phyloP scores from a whole-genome alignment of 1,284 basidiomycete genomes.

The Apiotrichum porosum region DNA sequence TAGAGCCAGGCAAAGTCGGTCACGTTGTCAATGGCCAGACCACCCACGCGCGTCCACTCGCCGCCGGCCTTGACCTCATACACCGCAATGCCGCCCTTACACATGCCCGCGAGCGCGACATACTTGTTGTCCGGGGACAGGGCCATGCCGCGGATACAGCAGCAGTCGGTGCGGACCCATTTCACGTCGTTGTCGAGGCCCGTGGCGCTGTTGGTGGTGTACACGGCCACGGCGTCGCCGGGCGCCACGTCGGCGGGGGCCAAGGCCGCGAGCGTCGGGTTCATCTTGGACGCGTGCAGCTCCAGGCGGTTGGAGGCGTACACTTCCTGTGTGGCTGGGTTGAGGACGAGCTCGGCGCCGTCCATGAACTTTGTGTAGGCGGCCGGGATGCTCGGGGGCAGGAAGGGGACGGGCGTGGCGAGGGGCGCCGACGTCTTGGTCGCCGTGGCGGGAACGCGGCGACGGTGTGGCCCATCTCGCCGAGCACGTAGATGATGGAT shows the following conservation, averaged over 20 bases:
- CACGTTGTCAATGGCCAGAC: constrained; percentile 60
- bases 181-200: constrained; percentile 23
- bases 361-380: constrained; percentile 29
- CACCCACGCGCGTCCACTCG: constrained; percentile 50
- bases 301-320: constrained; percentile 46
- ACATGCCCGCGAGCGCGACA: constrained; percentile 40
- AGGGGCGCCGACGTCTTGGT: constrained; percentile 17
- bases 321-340: constrained; percentile 28
- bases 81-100: constrained; percentile 39
- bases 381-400: constrained; percentile 33
- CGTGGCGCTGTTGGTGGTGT: constrained; percentile 26
- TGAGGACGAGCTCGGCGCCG: constrained; percentile 36
- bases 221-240: constrained; percentile 43
- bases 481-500: constrained; percentile 43
- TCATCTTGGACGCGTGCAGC: constrained; percentile 29
- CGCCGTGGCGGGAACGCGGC: constrained; percentile 32
- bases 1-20: constrained; percentile 39
- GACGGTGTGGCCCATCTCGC: constrained; percentile 39
- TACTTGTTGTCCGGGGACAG: constrained; percentile 42
- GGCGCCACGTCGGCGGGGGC: constrained; percentile 10
- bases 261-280: not conserved
- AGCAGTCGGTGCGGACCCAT: constrained; percentile 35
- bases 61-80: constrained; percentile 25
- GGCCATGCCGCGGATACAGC: constrained; percentile 40
- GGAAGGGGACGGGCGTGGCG: constrained; percentile 13